phyloP scores from a whole-genome alignment of 257 asterid genomes.

The Fraxinus pennsylvanica region DNA sequence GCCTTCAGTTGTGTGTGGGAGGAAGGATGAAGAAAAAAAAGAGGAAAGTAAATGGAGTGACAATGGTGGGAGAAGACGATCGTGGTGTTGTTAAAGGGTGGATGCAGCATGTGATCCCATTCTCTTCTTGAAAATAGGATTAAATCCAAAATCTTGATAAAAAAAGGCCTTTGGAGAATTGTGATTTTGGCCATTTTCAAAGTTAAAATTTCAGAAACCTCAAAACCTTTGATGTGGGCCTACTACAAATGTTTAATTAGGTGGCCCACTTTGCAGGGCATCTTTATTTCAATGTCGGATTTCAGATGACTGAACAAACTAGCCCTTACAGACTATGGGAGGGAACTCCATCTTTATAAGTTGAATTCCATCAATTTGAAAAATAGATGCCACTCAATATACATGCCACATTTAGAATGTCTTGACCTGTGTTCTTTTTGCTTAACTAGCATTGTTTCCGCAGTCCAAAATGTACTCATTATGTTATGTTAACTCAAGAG shows the following conservation, averaged over 20 bases:
- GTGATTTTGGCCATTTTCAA: neutral
- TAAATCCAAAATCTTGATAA: neutral
- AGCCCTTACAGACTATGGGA: neutral
- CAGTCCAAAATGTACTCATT: neutral
- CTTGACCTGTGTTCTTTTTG: neutral
- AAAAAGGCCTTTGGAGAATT: neutral
- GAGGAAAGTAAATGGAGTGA: neutral
- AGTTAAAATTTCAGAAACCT: neutral
- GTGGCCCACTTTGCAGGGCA: slow-evolving; percentile 1
- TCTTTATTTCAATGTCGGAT: neutral
- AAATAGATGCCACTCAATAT: neutral
- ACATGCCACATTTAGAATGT: neutral
- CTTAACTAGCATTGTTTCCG: neutral
- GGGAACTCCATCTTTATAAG: neutral
- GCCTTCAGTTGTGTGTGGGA: neutral
- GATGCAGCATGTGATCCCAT: no score
- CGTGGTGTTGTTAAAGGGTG: neutral
- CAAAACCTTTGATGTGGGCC: neutral
- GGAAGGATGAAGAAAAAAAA: neutral
- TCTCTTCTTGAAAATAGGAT: neutral
- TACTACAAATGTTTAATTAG: neutral
- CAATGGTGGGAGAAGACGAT: neutral
- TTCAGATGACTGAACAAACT: neutral
- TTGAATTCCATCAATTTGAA: neutral
- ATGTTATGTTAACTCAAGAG: neutral